A percentile compares a stretch with the other conserved stretches of the same genome.
Evolutionary conservation across 2,329 filamentous ascomycete species (phyloP).

Genomic region (Fusarium mexicanum): DNA sequence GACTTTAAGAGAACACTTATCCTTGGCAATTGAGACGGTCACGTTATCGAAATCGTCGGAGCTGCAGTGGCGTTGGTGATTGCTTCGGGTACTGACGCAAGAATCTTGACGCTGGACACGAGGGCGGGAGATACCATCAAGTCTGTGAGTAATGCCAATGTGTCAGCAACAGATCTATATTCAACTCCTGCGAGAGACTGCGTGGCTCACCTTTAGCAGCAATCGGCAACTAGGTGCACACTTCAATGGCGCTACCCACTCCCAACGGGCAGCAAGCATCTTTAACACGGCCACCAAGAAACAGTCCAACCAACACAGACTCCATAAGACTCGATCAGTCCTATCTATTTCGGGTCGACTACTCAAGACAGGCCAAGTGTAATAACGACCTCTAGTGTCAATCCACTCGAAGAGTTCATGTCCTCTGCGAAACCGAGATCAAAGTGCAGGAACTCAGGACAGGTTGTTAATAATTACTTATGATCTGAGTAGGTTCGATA

Average conservation of each 20-base stretch:
- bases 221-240: background rate
- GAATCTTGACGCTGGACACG: background rate
- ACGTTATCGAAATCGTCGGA: accelerated
- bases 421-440: accelerated
- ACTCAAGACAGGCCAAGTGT: too few relatives aligned
- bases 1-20: accelerated
- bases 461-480: accelerated
- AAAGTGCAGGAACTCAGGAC: background rate
- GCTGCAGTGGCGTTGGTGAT: background rate
- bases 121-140: too few relatives aligned
- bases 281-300: background rate
- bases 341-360: too few relatives aligned
- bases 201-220: background rate
- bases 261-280: background rate
- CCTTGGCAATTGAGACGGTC: too few relatives aligned
- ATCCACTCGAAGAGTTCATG: background rate
- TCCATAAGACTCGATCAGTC: too few relatives aligned
- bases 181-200: background rate
- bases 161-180: accelerated
- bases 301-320: background rate
- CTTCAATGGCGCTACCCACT: background rate
- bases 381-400: background rate
- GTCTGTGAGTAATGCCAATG: accelerated
- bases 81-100: background rate
- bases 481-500: accelerated